These are phyloP conservation scores for Hyphopichia wangnamkhiaoensis DNA, from an alignment of 1,139 yeast species.

Conservation along the genomic window DNA sequence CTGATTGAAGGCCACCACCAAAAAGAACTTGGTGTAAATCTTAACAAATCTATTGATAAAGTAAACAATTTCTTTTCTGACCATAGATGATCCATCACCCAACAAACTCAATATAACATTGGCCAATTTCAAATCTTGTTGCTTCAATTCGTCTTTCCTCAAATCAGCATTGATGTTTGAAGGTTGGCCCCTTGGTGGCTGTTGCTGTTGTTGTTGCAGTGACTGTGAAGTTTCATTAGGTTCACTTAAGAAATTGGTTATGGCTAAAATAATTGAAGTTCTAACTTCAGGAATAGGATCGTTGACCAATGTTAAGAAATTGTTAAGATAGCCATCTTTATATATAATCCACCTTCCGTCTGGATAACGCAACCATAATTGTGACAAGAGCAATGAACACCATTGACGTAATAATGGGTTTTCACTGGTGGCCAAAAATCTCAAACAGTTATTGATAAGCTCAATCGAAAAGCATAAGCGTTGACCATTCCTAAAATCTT, in stretches of 20 bases:
- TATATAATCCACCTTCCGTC: constrained; percentile 76
- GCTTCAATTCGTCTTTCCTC: constrained; percentile 48
- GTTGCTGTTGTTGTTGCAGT: constrained; percentile 16
- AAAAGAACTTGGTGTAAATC: constrained; percentile 70
- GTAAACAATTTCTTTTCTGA: constrained; percentile 79
- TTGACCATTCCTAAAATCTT: constrained; percentile 80
- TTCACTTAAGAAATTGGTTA: constrained; percentile 68
- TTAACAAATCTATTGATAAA: constrained; percentile 75
- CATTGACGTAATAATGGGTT: constrained; percentile 88
- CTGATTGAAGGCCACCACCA: constrained; percentile 86
- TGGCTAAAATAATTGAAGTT: constrained; percentile 75
- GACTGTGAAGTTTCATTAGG: constrained; percentile 23
- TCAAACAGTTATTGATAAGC: constrained; percentile 65
- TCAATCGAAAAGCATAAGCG: constrained; percentile 75
- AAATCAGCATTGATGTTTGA: constrained; percentile 20
- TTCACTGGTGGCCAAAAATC: constrained; percentile 70
- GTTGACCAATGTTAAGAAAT: constrained; percentile 57
- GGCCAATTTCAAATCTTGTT: constrained; percentile 56
- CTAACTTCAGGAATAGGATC: constrained; percentile 97
- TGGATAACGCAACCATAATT: constrained; percentile 70
- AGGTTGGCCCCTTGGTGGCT: constrained; percentile 14
- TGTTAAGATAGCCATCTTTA: constrained; percentile 63
- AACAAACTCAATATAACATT: constrained; percentile 49
- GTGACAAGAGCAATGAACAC: constrained; percentile 80
- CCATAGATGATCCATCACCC: constrained; percentile 89